Base-by-base conservation (phyloP, 441 rosid genomes). In the Theobroma grandiflorum region DNA sequence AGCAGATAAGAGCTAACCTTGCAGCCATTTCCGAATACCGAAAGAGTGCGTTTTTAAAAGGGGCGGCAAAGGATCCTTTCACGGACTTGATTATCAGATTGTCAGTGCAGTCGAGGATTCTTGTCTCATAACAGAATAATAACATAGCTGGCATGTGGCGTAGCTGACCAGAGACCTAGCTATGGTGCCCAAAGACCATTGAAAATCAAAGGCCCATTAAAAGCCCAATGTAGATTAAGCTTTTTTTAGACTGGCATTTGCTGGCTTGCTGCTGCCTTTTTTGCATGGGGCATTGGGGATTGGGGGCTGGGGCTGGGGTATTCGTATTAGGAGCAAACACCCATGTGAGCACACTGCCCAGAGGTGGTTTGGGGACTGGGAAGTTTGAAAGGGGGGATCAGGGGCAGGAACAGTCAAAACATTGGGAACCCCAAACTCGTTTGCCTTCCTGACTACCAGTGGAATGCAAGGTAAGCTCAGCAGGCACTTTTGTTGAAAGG, bases 271-370 rank as follows among this genome's bases (percentile, higher is more conserved):
- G 35, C 72, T 4, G 52, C 53, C 9, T 38, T 26, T 4, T 11
- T 31, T 4, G 38, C 37, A 59, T 22, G 64, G 37, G 37, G 37
- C 52, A 42, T 45, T 43, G 3, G 47, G 26, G 43, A 8, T 0
- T 45, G 49, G 49, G 49, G 49, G 72, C 49, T 37, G 53, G 50
- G n/a, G 64, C 47, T 15, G 26, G 26, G 42, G 14, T 33, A 38
- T 8, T n/a, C 33, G 8, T 40, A 67, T 15, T 14, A 58, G 50
- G 22, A 20, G 45, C 33, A 70, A 59, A 43, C 43, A 71, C 59
- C 76, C 84, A 82, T 82, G 84, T 77, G 87, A 81, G 82, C 89
- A 80, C 84, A 50, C 84, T 85, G 88, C 87, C 88, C 82, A 67
- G 66, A 12, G 85, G 75, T 7, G 79, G 52, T 78, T 74, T 50